Evolutionary conservation across 2,329 filamentous ascomycete species (phyloP), one percentile per base, ranked within the genome.

Genomic region (Catunica adiposa): DNA sequence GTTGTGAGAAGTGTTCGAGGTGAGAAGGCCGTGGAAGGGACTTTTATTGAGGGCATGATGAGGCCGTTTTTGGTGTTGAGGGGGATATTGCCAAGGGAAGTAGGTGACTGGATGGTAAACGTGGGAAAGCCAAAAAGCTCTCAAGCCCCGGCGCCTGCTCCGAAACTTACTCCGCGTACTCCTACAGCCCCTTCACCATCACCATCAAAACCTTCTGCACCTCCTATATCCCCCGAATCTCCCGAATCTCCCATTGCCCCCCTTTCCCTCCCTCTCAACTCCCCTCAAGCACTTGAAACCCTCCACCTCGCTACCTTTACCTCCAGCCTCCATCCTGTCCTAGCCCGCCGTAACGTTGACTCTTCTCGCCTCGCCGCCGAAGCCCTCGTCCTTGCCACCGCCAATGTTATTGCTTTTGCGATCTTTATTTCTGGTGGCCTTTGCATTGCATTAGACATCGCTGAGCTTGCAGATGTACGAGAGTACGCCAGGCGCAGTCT

Each of bases 321-420:
- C 3, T 25, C 38, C 40, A 52, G 37, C 40, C 15, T 58, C n/a
- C 38, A 51, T 23, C 37, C 56, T 6, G 17, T 31, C 17, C 48
- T 58, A n/a, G 56, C 56, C 11, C 56, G 56, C 50, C 53, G 50
- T 20, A 50, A 72, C 47, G 74, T 79, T 26, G 83, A 83, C 63
- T 81, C 82, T 6, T 75, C 79, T 1, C 66, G 84, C 40, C 83
- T 96, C 60, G 90, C 90, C 0, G 69, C 84, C 34, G 85, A 94
- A 68, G 90, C 90, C 0, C 72, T 98, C 22, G 85, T 83, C 51
- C 72, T 96, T 37, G 92, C 90, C 0, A 95, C 89, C 0, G 75
- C 96, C 62, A 95, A 95, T 63, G 86, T 92, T 11, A 64, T 82
- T 31, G 85, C 82, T 62, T 78, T 92, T 52, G 82, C 76, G 0